Base-by-base conservation (phyloP, 2,329 filamentous ascomycete species). In the Nemania bipapillata region DNA sequence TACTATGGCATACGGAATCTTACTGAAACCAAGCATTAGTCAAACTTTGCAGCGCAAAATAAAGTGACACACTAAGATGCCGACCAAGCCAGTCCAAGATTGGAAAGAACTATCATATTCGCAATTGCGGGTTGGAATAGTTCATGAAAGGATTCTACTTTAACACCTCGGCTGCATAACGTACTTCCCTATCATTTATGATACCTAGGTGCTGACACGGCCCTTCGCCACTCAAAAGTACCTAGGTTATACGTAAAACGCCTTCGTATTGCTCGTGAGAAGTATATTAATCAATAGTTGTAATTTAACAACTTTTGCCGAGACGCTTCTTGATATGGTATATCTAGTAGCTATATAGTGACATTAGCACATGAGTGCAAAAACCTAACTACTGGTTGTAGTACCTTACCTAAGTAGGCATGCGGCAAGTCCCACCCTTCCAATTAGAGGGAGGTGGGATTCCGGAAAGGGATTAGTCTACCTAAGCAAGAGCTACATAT, bases 361-460 rank as follows among this genome's bases (percentile, higher is more conserved):
- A 3, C 9, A 3, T n/a, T 45, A 20, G 20, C 17, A 45, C 40
- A 17, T 45, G 17, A 45, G 40, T n/a, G 40, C 20, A 42, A 5
- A 7, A n/a, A 32, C 30, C 17, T 42, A 42, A 5, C 12, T 50
- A 50, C 47, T 28, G 7, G 12, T 2, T n/a, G 9, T 6, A 7
- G 20, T 30, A 60, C 45, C n/a, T 30, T 35, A 7, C 7, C 4
- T 28, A 20, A 17, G 9, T 6, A 40, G 7, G 37, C 40, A 30
- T 52, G 50, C 60, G 40, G 49, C 53, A 64, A 54, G 60, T 40
- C 60, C 65, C 65, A 64, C 56, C 35, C 24, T 64, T 52, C 30
- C 42, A 26, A 30, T 50, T 15, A 52, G n/a, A 53, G 28, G 4
- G 32, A 9, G 7, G 9, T 53, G 7, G 40, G 5, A 22, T 30